These are phyloP conservation scores for Pulveroboletus sp. DNA, from an alignment of 768 basidiomycete species.

Conservation along the genomic window DNA sequence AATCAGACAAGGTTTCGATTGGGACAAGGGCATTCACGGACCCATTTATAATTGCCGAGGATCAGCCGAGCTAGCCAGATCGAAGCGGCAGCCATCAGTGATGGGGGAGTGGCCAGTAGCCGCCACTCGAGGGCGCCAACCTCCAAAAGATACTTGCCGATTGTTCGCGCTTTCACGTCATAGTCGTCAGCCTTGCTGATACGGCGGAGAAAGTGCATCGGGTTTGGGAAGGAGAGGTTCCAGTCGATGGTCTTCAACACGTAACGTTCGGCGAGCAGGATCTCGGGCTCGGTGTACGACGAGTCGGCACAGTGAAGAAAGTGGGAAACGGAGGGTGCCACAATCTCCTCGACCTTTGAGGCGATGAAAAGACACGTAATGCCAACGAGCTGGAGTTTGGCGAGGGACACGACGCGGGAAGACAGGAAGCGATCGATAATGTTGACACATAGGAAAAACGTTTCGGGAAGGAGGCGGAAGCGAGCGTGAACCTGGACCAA, in stretches of 20 bases:
- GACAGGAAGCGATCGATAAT: conserved; percentile 77
- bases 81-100: conserved; percentile 75
- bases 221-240: conserved; percentile 83
- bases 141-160: conserved; percentile 90
- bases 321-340: conserved; percentile 79
- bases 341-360: conserved; percentile 90
- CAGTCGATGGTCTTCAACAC: conserved; percentile 82
- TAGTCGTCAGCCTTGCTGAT: conserved; percentile 93
- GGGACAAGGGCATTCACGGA: conserved; percentile 36
- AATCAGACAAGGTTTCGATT: conserved; percentile 2
- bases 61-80: conserved; percentile 83
- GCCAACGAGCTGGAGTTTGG: conserved; percentile 90
- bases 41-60: conserved; percentile 84
- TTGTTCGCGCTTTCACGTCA: conserved; percentile 77
- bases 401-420: conserved; percentile 67
- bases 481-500: conserved; percentile 85
- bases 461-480: conserved; percentile 85
- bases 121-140: conserved; percentile 77
- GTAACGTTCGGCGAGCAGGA: conserved; percentile 86
- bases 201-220: conserved; percentile 83
- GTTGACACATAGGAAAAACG: conserved; percentile 85
- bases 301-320: conserved; percentile 78
- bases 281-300: conserved; percentile 72
- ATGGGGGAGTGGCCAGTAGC: conserved; percentile 72
- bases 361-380: conserved; percentile 84